phyloP scores from a whole-genome alignment of 192 early-diverging fungal species.

The Haplosporangium gracile region DNA sequence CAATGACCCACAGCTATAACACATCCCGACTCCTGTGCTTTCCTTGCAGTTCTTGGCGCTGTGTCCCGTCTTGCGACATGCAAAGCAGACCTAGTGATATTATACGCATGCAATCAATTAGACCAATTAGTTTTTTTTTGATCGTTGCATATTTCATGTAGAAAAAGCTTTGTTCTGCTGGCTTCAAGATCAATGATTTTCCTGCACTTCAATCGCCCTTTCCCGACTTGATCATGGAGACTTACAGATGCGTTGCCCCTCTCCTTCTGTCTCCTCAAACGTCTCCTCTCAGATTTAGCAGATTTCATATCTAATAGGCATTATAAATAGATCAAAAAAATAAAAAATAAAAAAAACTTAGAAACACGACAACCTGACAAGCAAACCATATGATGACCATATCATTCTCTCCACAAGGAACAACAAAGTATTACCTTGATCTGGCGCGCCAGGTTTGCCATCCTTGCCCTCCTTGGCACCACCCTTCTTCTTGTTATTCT shows the following conservation, averaged over 20 bases:
- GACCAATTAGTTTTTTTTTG: neutral
- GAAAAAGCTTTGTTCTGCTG: neutral
- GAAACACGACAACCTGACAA: neutral
- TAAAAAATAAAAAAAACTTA: neutral
- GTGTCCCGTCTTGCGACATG: conserved; percentile 88
- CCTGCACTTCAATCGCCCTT: neutral
- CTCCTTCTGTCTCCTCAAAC: conserved; percentile 54
- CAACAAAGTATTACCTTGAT: conserved; percentile 10
- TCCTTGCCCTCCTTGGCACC: conserved; percentile 17
- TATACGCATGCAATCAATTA: neutral
- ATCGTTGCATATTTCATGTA: neutral
- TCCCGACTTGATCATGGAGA: neutral
- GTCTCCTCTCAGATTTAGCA: conserved; percentile 44
- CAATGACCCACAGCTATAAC: conserved; percentile 90
- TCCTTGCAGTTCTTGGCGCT: conserved; percentile 87
- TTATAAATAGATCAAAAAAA: neutral
- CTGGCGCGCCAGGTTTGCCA: conserved; percentile 6
- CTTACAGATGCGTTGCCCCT: conserved; percentile 42
- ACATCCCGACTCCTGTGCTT: conserved; percentile 72
- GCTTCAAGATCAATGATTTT: neutral
- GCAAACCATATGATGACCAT: too few relatives aligned
- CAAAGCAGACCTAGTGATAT: conserved; percentile 77
- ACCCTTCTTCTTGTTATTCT: conserved; percentile 23
- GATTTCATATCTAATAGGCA: conserved; percentile 21
- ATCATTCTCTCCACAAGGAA: too few relatives aligned